Evolutionary conservation across 2,329 filamentous ascomycete species (phyloP).

Genomic region (Aspergillus sp.): DNA sequence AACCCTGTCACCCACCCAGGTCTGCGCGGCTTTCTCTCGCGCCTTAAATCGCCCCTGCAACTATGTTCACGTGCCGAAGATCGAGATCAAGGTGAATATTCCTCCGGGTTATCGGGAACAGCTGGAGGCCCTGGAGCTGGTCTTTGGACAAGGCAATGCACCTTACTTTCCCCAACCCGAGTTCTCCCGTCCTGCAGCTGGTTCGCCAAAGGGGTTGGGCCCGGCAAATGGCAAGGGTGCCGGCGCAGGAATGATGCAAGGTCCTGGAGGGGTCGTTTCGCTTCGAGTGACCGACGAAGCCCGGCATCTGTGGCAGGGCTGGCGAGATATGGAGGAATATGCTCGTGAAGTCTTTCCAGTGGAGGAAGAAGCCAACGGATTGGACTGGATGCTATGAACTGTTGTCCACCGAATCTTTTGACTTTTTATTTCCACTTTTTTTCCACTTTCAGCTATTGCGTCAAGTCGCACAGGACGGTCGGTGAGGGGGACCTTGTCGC

Average conservation of each 20-base stretch:
- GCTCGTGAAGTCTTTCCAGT: conserved; percentile 89
- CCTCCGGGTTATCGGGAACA: conserved; percentile 86
- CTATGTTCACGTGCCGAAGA: conserved; percentile 68
- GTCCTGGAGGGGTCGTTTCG: conserved; percentile 54
- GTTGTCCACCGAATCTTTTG: background rate
- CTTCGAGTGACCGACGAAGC: conserved; percentile 69
- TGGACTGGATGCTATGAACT: conserved; percentile 74
- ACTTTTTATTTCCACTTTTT: conserved; percentile 1
- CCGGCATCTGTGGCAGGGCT: conserved; percentile 83
- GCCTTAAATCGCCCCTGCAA: conserved; percentile 73
- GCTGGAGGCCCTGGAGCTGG: conserved; percentile 61
- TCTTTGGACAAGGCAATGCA: conserved; percentile 55
- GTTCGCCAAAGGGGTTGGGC: conserved; percentile 33
- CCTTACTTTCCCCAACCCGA: conserved; percentile 62
- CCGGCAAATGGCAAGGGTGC: conserved; percentile 35
- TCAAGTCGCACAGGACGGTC: background rate
- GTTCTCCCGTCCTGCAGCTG: conserved; percentile 36
- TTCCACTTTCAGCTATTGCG: too few relatives aligned
- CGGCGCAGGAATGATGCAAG: conserved; percentile 43
- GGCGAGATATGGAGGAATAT: conserved; percentile 87
- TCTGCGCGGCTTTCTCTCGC: conserved; percentile 71
- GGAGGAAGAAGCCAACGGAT: conserved; percentile 88
- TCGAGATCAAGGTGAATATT: conserved; percentile 80
- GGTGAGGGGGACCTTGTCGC: conserved; percentile 5
- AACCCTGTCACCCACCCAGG: conserved; percentile 76